Conservation (phyloP, 2,329 filamentous ascomycete genomes). For the Monosporascus sp. region DNA sequence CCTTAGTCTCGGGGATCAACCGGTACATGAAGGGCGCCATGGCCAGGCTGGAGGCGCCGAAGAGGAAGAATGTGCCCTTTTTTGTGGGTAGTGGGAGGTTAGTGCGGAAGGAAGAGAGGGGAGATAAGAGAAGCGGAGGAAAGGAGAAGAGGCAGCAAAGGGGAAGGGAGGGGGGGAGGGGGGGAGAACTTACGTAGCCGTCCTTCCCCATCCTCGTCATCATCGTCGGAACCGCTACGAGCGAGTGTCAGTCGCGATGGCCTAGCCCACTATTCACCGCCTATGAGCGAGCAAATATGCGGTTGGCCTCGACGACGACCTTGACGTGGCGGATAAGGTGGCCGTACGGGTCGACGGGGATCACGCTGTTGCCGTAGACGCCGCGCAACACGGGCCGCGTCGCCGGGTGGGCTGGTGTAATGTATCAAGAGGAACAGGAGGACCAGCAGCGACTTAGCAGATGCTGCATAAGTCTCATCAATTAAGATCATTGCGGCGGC, state of each 20-base stretch:
- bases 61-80: slow-evolving; percentile 63
- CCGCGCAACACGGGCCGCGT: slow-evolving; percentile 8
- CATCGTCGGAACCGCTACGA: slow-evolving; percentile 58
- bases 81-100: not conserved
- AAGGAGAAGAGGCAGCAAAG: not conserved
- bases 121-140: not conserved
- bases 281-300: slow-evolving; percentile 15
- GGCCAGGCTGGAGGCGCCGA: slow-evolving; percentile 58
- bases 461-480: no score
- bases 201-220: slow-evolving; percentile 45
- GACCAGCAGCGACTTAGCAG: no score
- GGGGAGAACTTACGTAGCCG: slow-evolving; percentile 31
- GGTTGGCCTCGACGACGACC: slow-evolving; percentile 39
- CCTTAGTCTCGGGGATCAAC: slow-evolving; percentile 68
- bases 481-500: no score
- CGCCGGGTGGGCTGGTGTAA: slow-evolving; percentile 2
- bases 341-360: slow-evolving; percentile 33
- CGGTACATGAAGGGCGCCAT: slow-evolving; percentile 65
- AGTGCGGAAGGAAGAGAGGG: not conserved
- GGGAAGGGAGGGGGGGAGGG: not conserved
- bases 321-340: slow-evolving; percentile 35
- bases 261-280: no score
- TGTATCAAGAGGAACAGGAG: no score
- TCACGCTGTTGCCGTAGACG: slow-evolving; percentile 24
- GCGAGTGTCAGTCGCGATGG: not conserved